Evolutionary conservation across 2,329 filamentous ascomycete species (phyloP).

Genomic region (Cercospora brassicicola): DNA sequence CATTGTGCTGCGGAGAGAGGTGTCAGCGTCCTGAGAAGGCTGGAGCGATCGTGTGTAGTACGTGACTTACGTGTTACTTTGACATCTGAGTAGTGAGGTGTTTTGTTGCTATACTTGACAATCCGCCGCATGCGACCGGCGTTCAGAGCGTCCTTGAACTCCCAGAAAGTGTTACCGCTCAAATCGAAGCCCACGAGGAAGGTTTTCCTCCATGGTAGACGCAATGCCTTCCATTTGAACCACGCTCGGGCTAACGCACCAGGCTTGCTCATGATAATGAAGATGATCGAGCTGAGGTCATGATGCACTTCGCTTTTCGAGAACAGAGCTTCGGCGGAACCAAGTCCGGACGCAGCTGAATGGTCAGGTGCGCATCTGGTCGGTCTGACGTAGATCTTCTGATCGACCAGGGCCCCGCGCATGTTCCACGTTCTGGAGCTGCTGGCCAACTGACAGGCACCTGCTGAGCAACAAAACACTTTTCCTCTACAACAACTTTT

Average conservation of each 20-base stretch:
- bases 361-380: slow-evolving; percentile 1
- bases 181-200: slow-evolving; percentile 63
- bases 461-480: not conserved
- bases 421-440: not conserved
- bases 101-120: slow-evolving; percentile 53
- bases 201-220: slow-evolving; percentile 61
- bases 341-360: not conserved
- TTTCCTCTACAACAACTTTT: not conserved
- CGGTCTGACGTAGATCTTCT: slow-evolving; percentile 1
- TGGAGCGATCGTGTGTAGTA: not conserved
- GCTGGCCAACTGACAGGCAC: slow-evolving; percentile 3
- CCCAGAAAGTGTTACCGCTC: slow-evolving; percentile 66
- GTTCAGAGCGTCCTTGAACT: slow-evolving; percentile 61
- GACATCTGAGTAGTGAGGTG: slow-evolving; percentile 59
- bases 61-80: slow-evolving; percentile 55
- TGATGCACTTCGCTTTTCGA: slow-evolving; percentile 12
- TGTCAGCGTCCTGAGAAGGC: not conserved
- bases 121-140: slow-evolving; percentile 58
- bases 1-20: slow-evolving; percentile 55
- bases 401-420: not conserved
- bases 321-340: not conserved
- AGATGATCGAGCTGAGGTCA: not conserved
- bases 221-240: slow-evolving; percentile 63
- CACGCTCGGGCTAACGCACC: slow-evolving; percentile 50
- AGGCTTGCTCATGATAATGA: slow-evolving; percentile 32